Evolutionary conservation across 306 rosid genomes (phyloP).

Genomic region (Senna tora): DNA sequence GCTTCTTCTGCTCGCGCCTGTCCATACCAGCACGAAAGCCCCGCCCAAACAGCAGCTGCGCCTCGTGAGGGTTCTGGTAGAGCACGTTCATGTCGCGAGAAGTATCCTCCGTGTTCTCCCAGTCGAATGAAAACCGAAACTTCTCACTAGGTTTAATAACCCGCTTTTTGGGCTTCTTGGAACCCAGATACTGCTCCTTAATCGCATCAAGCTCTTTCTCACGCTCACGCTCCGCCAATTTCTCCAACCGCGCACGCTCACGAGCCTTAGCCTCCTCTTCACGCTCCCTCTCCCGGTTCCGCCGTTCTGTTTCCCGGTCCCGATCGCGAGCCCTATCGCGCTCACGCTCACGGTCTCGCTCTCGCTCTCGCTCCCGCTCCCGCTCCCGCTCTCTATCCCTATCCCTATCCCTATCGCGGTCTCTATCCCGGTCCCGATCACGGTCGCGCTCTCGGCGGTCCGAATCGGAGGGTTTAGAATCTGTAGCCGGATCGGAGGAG

Average conservation of each 20-base stretch:
- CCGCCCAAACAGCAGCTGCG: conserved; percentile 80
- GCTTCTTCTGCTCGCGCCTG: conserved; percentile 92
- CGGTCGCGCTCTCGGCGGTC: conserved; percentile 67
- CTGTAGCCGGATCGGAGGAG: conserved; percentile 33
- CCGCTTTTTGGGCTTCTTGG: conserved; percentile 87
- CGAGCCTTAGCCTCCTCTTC: conserved; percentile 69
- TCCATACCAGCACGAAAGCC: conserved; percentile 94
- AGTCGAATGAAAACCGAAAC: conserved; percentile 86
- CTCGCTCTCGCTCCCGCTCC: conserved; percentile 39
- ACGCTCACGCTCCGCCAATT: conserved; percentile 73
- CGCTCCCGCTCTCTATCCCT: conserved; percentile 42
- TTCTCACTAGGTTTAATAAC: conserved; percentile 94
- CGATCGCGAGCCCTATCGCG: conserved; percentile 52
- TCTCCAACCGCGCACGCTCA: conserved; percentile 68
- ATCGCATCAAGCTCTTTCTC: conserved; percentile 78
- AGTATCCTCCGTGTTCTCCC: conserved; percentile 94
- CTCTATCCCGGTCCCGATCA: conserved; percentile 37
- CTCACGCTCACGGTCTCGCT: conserved; percentile 33
- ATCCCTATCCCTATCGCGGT: conserved; percentile 47
- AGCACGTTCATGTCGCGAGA: conserved; percentile 81
- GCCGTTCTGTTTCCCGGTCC: conserved; percentile 58
- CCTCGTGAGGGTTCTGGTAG: conserved; percentile 93
- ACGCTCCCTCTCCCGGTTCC: conserved; percentile 71
- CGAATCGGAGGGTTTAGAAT: conserved; percentile 52
- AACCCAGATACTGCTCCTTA: conserved; percentile 85